Evolutionary conservation across 441 rosid species (phyloP).

Genomic region (Euphorbia schlechtendalii): DNA sequence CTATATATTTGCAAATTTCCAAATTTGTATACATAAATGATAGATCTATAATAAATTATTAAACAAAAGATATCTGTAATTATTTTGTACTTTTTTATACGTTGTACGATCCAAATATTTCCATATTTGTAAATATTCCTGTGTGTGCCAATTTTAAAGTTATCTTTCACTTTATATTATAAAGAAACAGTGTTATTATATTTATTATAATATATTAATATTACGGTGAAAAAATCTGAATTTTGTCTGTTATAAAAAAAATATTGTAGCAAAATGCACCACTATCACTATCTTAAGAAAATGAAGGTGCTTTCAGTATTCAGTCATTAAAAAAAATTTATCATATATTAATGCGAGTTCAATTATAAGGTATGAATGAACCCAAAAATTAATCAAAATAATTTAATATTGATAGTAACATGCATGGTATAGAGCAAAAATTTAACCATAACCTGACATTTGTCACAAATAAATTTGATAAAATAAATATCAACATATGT

Average conservation of each 20-base stretch:
- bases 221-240: conserved; percentile 5
- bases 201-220: neutral
- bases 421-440: neutral
- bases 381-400: neutral
- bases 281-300: neutral
- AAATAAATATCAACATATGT: neutral
- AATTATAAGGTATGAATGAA: conserved; percentile 3
- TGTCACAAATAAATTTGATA: neutral
- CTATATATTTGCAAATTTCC: neutral
- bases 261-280: neutral
- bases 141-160: neutral
- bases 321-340: conserved; percentile 9
- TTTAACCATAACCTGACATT: conserved; percentile 3
- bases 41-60: neutral
- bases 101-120: neutral
- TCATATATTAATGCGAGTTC: neutral
- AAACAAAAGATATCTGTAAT: neutral
- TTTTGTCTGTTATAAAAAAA: conserved; percentile 4
- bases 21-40: neutral
- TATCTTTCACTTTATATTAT: neutral
- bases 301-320: neutral
- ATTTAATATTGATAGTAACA: neutral
- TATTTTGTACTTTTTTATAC: neutral
- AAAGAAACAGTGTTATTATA: neutral
- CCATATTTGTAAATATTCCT: neutral